Conservation (phyloP, 345 rosid species). For the Eucalyptus guilfoylei region DNA sequence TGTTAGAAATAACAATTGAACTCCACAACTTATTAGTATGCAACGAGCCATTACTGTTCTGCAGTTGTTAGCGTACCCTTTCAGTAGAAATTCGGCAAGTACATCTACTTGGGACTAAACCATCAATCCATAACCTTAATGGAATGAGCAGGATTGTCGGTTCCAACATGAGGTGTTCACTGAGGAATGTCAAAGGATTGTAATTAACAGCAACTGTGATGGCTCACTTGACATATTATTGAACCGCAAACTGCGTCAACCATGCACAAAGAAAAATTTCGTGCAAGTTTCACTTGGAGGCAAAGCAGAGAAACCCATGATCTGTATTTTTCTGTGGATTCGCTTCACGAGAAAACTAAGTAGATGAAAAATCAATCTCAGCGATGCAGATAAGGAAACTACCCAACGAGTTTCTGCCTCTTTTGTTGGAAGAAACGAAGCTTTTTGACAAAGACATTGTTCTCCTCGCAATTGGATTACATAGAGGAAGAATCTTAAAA, state of each 20-base stretch:
- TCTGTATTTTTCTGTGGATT: background rate
- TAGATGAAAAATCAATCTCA: background rate
- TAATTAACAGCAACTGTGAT: background rate
- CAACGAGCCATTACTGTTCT: background rate
- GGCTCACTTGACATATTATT: background rate
- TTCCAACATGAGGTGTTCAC: background rate
- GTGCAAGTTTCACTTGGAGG: background rate
- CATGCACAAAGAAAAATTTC: background rate
- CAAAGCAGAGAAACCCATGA: background rate
- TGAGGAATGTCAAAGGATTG: background rate
- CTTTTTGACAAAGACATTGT: background rate
- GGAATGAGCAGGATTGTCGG: background rate
- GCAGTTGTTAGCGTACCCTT: background rate
- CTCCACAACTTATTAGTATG: background rate
- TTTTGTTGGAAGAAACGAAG: background rate
- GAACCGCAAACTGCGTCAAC: background rate
- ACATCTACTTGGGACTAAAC: background rate
- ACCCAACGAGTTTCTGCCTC: background rate
- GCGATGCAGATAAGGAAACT: background rate
- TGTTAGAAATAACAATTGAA: background rate
- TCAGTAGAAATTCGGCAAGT: background rate
- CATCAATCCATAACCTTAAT: background rate
- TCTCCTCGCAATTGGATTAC: background rate
- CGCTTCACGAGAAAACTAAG: background rate
- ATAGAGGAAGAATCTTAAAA: background rate